phyloP scores from a whole-genome alignment of 805 yeast species.

The Yamadazyma philogaea region DNA sequence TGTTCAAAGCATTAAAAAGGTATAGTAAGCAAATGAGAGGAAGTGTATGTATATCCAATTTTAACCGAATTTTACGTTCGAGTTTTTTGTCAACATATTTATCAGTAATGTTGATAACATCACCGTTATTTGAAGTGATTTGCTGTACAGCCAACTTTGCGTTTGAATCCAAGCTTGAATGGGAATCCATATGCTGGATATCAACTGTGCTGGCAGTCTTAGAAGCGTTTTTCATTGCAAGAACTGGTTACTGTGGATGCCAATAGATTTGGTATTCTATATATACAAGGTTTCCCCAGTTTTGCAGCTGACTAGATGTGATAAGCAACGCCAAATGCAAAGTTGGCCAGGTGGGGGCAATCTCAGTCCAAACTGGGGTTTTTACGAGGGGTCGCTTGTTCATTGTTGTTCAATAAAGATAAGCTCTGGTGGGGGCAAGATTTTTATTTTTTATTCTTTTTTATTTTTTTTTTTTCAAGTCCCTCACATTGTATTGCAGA shows the following conservation, averaged over 20 bases:
- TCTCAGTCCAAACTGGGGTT: background rate
- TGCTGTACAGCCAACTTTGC: conserved; percentile 12
- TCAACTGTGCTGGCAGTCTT: conserved; percentile 3
- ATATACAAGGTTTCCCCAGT: background rate
- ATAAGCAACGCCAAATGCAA: conserved; percentile 1
- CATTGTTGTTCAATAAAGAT: too few species aligned
- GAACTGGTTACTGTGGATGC: background rate
- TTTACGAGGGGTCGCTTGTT: too few species aligned
- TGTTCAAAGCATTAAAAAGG: conserved; percentile 47
- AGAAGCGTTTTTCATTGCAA: conserved; percentile 5
- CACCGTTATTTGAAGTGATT: conserved; percentile 17
- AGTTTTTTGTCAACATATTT: conserved; percentile 16
- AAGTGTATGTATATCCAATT: conserved; percentile 42
- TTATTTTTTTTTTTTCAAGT: too few species aligned
- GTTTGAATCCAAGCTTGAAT: conserved; percentile 6
- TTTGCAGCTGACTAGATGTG: background rate
- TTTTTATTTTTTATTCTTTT: too few species aligned
- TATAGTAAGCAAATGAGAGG: conserved; percentile 47
- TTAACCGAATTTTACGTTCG: conserved; percentile 32
- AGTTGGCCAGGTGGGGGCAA: conserved; percentile 1
- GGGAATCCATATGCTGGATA: conserved; percentile 1
- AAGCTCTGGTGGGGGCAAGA: too few species aligned
- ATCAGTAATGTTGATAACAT: conserved; percentile 15
- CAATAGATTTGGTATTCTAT: background rate
- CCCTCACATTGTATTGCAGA: too few species aligned